Percentiles rank a stretch among this genome's conserved stretches.
phyloP scores from a whole-genome alignment of 2,329 filamentous ascomycete species.

The Penicillium sp. region DNA sequence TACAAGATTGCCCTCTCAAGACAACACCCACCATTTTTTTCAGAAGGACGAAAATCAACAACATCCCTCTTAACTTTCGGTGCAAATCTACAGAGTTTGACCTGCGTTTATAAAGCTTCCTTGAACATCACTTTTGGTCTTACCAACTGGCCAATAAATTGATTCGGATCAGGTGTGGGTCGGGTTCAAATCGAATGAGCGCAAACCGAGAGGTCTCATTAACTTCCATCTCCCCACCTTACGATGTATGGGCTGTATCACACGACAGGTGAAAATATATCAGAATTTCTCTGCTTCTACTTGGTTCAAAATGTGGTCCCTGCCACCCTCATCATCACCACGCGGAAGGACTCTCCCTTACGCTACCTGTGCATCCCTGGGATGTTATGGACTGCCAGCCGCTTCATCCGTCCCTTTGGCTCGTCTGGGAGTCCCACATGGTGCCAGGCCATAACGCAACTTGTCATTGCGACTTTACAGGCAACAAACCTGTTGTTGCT shows the following conservation, averaged over 20 bases:
- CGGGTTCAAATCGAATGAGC: too few relatives aligned
- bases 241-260: conserved; percentile 6
- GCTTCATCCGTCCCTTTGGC: conserved; percentile 10
- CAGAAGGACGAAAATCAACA: too few relatives aligned
- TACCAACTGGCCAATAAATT: too few relatives aligned
- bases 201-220: too few relatives aligned
- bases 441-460: conserved; percentile 8
- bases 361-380: conserved; percentile 5
- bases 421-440: conserved; percentile 7
- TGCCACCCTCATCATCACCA: not conserved
- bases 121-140: too few relatives aligned
- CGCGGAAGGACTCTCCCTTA: conserved; percentile 7
- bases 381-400: conserved; percentile 8
- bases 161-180: too few relatives aligned
- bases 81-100: too few relatives aligned
- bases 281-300: not conserved
- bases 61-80: too few relatives aligned
- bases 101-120: too few relatives aligned
- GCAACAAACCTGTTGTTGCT: conserved; percentile 7
- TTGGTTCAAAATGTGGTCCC: conserved; percentile 2
- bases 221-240: not conserved
- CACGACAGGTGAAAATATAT: not conserved
- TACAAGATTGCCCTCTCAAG: too few relatives aligned
- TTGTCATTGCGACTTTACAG: conserved; percentile 5
- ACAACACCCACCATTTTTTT: too few relatives aligned